Evolutionary conservation across 1,284 basidiomycete species (phyloP), one percentile per base, ranked within the genome.

Genomic region (Sanguinoderma infundibulare): DNA sequence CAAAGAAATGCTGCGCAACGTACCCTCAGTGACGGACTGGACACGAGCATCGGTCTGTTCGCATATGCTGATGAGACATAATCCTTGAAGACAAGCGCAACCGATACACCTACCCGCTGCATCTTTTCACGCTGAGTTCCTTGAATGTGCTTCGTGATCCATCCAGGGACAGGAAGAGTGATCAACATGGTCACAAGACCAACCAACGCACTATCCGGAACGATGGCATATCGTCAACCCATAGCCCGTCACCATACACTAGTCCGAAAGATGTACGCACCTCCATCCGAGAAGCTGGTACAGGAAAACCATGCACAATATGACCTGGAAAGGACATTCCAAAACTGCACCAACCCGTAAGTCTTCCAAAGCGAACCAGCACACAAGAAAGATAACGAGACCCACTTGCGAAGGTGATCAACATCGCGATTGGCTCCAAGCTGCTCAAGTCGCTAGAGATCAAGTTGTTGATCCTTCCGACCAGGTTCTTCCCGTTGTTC

Each of bases 131-230:
- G 61, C 57, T 79, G 75, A 7, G 74, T 64, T 1, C 63, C 65
- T 56, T 75, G 73, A 6, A 76, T 67, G 30, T 66, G 55, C n/a
- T 67, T 71, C 2, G 74, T 72, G 38, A 79, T 59, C 44, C 67
- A 72, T 1, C 77, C 81, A 0, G 83, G 83, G 2, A 89, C 60
- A 0, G 88, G 88, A 53, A 88, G 78, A 36, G 82, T 67, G 10
- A 77, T 15, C 20, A 86, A 47, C 70, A 90, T 87, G 10, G 77
- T 72, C 0, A 73, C 76, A 66, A 91, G 77, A 5, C 89, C 84
- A 36, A 84, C 74, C 47, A 84, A 75, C 1, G 83, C 77, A 62
- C 81, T 65, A 71, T 44, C 50, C n/a, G 15, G 22, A 24, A 15
- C 12, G 24, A 28, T 9, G 14, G 42, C 28, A 12, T 15, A 28